A percentile compares a stretch with the other conserved stretches of the same genome.
Evolutionary conservation across 768 basidiomycete genomes (phyloP).

Genomic region (Termitomyces sp.): DNA sequence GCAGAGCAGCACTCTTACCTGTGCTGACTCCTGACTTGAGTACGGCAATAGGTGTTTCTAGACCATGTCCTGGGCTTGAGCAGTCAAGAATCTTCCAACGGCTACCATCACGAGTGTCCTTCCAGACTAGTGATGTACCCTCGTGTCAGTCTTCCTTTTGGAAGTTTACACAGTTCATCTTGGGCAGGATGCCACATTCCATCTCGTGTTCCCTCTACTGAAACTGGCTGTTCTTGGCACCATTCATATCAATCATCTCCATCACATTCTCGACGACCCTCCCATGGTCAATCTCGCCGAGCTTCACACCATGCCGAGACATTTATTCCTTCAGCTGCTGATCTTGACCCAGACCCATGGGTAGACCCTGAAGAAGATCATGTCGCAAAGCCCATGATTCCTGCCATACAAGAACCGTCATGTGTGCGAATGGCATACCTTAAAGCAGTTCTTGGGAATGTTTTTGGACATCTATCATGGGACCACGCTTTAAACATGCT

Average conservation of each 20-base stretch:
- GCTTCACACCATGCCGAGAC: slow-evolving; percentile 29
- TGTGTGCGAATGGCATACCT: not conserved
- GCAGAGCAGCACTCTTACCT: no score
- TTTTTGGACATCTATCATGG: not conserved
- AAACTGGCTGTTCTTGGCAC: no score
- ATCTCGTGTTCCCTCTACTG: not conserved
- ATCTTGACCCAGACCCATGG: not conserved
- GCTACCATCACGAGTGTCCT: not conserved
- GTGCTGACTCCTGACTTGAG: no score
- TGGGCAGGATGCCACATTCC: not conserved
- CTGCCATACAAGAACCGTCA: not conserved
- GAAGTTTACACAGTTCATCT: no score
- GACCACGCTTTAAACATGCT: not conserved
- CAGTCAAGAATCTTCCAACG: not conserved
- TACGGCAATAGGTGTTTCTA: not conserved
- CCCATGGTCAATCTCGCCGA: slow-evolving; percentile 36
- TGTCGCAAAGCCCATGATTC: not conserved
- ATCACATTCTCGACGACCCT: not conserved
- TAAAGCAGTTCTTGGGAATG: not conserved
- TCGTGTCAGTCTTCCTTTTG: no score
- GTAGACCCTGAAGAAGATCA: not conserved
- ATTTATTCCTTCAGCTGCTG: not conserved
- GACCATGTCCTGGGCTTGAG: not conserved
- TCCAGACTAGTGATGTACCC: not conserved
- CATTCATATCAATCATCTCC: no score